A percentile compares a stretch with the other conserved stretches of the same genome.
Evolutionary conservation across 208 protist species (phyloP).

Genomic region (Wallacemonas rigidus): DNA sequence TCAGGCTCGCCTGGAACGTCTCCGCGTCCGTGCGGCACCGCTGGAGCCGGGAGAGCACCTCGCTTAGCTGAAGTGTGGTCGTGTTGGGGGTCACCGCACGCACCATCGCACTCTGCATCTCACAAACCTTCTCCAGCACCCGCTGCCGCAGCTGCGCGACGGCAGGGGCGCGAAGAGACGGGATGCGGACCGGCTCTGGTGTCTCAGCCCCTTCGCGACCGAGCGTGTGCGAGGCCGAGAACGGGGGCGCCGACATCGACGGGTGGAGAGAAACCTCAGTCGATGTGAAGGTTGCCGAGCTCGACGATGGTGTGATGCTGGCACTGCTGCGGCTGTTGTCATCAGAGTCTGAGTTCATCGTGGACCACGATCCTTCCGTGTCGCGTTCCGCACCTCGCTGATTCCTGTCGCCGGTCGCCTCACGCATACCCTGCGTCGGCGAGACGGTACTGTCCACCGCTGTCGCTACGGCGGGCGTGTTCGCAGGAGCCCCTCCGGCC

Average conservation of each 20-base stretch:
- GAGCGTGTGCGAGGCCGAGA: background rate
- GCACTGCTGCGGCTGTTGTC: background rate
- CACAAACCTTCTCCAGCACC: conserved; percentile 15
- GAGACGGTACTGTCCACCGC: too few relatives aligned
- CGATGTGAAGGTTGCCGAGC: background rate
- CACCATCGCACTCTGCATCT: background rate
- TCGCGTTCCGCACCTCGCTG: background rate
- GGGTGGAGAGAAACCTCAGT: background rate
- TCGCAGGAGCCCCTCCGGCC: too few relatives aligned
- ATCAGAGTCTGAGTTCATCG: background rate
- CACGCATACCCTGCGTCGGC: too few relatives aligned
- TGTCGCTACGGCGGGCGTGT: too few relatives aligned
- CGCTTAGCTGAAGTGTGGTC: background rate
- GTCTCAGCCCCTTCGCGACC: background rate
- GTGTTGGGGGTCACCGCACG: background rate
- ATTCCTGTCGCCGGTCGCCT: background rate
- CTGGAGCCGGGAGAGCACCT: background rate
- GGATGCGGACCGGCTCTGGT: background rate
- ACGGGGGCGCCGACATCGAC: background rate
- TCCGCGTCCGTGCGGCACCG: conserved; percentile 14
- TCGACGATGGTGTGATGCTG: background rate
- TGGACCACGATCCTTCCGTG: conserved; percentile 1
- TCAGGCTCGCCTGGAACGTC: conserved; percentile 12
- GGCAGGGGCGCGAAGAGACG: background rate
- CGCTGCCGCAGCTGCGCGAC: background rate